Evolutionary conservation across 345 rosid genomes (phyloP).

Genomic region (Isatis tinctoria): DNA sequence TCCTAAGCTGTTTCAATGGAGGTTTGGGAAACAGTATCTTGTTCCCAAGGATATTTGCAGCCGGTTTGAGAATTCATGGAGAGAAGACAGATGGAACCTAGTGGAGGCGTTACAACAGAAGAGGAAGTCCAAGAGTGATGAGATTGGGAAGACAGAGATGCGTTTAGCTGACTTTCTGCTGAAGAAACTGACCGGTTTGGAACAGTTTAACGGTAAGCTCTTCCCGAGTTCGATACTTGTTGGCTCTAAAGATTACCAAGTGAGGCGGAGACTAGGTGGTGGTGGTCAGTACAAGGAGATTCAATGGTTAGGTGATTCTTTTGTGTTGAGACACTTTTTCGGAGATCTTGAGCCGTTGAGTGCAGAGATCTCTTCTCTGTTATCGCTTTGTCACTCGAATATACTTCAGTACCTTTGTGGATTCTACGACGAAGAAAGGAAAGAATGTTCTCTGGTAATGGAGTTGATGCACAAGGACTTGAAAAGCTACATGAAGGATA

Average conservation of each 20-base stretch:
- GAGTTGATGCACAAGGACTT: constrained; percentile 85
- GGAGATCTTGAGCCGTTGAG: constrained; percentile 52
- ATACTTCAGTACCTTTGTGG: constrained; percentile 69
- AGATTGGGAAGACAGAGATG: constrained; percentile 49
- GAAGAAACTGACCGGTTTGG: constrained; percentile 52
- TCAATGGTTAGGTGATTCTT: constrained; percentile 83
- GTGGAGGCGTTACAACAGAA: constrained; percentile 57
- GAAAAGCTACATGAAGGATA: constrained; percentile 59
- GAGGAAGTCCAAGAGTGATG: constrained; percentile 38
- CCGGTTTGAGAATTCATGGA: constrained; percentile 58
- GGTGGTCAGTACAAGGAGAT: constrained; percentile 78
- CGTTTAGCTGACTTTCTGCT: constrained; percentile 57
- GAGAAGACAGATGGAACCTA: constrained; percentile 78
- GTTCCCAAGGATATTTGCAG: constrained; percentile 45
- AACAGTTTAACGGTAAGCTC: constrained; percentile 41
- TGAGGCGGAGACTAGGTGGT: constrained; percentile 59
- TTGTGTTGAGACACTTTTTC: constrained; percentile 57
- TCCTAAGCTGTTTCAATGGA: constrained; percentile 68
- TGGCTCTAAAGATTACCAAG: constrained; percentile 66
- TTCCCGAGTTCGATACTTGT: constrained; percentile 62
- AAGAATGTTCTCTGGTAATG: constrained; percentile 68
- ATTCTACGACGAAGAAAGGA: constrained; percentile 70
- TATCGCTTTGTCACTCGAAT: constrained; percentile 86
- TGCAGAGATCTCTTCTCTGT: constrained; percentile 50
- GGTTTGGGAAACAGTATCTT: constrained; percentile 80